Percentiles rank a stretch among this genome's conserved stretches.
Evolutionary conservation across 306 rosid species (phyloP).

Genomic region (Acacia confusa): DNA sequence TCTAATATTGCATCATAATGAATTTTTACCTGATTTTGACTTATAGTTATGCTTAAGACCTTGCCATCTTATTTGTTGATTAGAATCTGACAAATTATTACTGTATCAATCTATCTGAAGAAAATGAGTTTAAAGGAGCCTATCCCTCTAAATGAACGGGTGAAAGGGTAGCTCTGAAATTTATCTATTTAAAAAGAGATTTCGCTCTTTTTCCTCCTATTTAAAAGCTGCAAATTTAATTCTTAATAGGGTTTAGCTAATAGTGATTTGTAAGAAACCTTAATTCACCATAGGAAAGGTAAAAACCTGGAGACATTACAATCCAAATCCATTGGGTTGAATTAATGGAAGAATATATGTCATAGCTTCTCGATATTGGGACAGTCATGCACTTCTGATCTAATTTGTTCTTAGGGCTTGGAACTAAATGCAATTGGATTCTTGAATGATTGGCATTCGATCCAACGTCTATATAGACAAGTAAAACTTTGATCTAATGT

Average conservation of each 20-base stretch:
- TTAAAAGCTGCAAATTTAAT: neutral
- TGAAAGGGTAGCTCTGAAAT: neutral
- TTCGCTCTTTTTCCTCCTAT: no score
- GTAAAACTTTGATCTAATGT: neutral
- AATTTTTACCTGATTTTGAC: no score
- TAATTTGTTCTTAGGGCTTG: no score
- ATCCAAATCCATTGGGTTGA: neutral
- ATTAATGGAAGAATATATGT: neutral
- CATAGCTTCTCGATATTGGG: neutral
- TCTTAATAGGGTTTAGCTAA: conserved; percentile 12
- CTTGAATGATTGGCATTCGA: neutral
- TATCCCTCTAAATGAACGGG: neutral
- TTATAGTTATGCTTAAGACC: no score
- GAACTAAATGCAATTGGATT: neutral
- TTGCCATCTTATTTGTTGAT: no score
- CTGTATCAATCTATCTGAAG: neutral
- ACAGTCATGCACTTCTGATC: neutral
- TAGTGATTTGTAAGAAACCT: conserved; percentile 12
- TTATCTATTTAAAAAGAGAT: neutral
- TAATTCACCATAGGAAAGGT: neutral
- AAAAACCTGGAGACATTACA: no score
- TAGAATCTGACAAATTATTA: no score
- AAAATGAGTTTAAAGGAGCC: neutral
- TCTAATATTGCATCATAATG: no score
- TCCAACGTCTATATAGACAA: neutral